phyloP scores from a whole-genome alignment of 306 rosid species.

The Sicyos edulis region DNA sequence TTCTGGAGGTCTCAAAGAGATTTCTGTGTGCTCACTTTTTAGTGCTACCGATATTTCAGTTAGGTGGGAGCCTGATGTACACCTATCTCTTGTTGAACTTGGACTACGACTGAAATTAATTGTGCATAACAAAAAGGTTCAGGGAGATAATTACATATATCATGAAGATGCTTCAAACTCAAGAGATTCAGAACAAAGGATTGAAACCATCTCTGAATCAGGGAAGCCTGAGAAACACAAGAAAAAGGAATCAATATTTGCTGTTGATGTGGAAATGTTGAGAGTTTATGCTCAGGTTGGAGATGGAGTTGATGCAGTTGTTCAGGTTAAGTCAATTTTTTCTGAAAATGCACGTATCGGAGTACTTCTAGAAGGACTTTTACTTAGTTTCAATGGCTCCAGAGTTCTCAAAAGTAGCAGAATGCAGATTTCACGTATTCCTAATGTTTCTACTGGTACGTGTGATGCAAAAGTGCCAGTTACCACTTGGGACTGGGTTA shows the following conservation, averaged over 20 bases:
- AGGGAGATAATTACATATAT: constrained; percentile 39
- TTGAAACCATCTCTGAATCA: constrained; percentile 41
- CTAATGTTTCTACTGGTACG: constrained; percentile 49
- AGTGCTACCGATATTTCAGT: constrained; percentile 88
- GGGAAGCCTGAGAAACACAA: constrained; percentile 60
- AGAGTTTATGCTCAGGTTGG: constrained; percentile 76
- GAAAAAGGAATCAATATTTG: constrained; percentile 85
- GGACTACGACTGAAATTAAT: constrained; percentile 63
- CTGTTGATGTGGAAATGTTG: constrained; percentile 87
- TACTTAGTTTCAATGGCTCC: constrained; percentile 68
- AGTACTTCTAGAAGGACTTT: constrained; percentile 91
- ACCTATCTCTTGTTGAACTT: constrained; percentile 72
- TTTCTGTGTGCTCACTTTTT: constrained; percentile 91
- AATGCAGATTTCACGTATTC: constrained; percentile 94
- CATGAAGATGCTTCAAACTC: constrained; percentile 33
- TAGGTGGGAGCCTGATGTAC: constrained; percentile 97
- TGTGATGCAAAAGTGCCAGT: constrained; percentile 45
- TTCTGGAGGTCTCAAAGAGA: constrained; percentile 83
- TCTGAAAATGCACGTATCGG: constrained; percentile 97
- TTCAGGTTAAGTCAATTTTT: constrained; percentile 93
- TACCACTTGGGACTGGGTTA: constrained; percentile 85
- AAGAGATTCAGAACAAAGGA: constrained; percentile 47
- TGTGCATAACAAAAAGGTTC: constrained; percentile 64
- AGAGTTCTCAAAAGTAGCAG: constrained; percentile 84
- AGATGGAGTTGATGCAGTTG: constrained; percentile 87